Evolutionary conservation across 2,329 filamentous ascomycete genomes (phyloP).

Genomic region (Xylaria sp.): DNA sequence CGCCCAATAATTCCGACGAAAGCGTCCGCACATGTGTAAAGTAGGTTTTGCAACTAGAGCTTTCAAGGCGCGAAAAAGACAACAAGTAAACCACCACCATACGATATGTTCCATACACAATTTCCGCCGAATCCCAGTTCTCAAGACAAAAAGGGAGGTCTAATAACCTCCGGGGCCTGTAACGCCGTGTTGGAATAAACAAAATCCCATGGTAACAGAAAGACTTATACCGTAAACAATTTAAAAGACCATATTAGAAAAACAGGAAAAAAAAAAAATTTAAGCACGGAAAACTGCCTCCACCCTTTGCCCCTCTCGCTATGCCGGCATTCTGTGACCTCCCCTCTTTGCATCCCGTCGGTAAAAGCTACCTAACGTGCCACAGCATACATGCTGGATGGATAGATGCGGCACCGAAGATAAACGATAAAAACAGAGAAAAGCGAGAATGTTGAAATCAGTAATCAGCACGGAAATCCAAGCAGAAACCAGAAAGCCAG

Average conservation of each 20-base stretch:
- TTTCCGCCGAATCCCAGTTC: not conserved
- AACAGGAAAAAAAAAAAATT: not conserved
- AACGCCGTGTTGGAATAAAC: constrained; percentile 11
- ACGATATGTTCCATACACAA: not conserved
- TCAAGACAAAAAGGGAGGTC: constrained; percentile 7
- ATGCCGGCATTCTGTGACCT: constrained; percentile 8
- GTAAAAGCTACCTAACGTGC: not conserved
- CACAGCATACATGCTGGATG: constrained; percentile 8
- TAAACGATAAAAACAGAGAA: not conserved
- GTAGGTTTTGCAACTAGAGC: not conserved
- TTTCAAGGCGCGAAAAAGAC: not conserved
- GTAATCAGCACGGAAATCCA: constrained; percentile 20
- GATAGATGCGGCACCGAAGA: constrained; percentile 2
- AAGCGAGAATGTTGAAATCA: constrained; percentile 12
- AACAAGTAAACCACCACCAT: not conserved
- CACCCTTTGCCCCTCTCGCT: constrained; percentile 4
- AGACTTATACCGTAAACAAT: too few species aligned
- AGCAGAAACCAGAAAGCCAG: constrained; percentile 19
- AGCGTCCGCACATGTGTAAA: constrained; percentile 5
- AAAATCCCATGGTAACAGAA: not conserved
- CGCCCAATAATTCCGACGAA: constrained; percentile 9
- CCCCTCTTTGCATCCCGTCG: not conserved
- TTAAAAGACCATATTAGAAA: not conserved
- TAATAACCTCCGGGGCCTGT: constrained; percentile 3
- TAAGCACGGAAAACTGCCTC: constrained; percentile 4